Conservation (phyloP, 768 basidiomycete species). For the Leccinum variicolor region DNA sequence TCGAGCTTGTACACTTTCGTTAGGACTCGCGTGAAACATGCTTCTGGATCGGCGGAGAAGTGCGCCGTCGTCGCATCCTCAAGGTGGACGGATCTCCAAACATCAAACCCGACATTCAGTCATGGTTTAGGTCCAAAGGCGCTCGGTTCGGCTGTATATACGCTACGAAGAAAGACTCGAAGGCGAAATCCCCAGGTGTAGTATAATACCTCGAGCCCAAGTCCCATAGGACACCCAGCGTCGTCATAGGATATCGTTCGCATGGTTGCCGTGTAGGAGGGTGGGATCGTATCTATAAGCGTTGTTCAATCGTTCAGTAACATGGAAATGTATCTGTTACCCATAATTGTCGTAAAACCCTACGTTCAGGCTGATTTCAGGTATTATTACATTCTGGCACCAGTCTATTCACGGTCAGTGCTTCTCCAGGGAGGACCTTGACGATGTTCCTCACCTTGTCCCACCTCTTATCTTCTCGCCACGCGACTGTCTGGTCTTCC, state of each 20-base stretch:
- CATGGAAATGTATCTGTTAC: too few species aligned
- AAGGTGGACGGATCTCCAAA: constrained; percentile 53
- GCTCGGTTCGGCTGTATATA: constrained; percentile 58
- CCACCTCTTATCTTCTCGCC: constrained; percentile 57
- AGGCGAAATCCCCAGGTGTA: constrained; percentile 30
- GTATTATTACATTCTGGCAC: too few species aligned
- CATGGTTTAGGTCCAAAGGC: constrained; percentile 59
- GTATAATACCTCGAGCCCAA: background rate
- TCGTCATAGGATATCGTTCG: too few species aligned
- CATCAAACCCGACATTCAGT: constrained; percentile 54
- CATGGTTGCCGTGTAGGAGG: too few species aligned
- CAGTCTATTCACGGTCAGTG: background rate
- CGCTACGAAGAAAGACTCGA: constrained; percentile 46
- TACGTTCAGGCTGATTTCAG: too few species aligned
- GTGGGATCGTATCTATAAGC: too few species aligned
- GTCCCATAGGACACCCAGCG: too few species aligned
- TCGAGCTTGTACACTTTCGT: constrained; percentile 53
- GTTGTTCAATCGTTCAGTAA: too few species aligned
- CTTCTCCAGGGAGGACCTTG: constrained; percentile 28
- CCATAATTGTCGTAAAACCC: too few species aligned
- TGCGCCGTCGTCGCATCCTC: constrained; percentile 41
- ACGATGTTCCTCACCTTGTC: constrained; percentile 41
- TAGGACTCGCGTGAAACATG: constrained; percentile 39
- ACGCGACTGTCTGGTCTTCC: constrained; percentile 48
- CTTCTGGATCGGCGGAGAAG: constrained; percentile 9